Conservation (phyloP, 2,329 filamentous ascomycete genomes). For the Dactylellina cionopaga region DNA sequence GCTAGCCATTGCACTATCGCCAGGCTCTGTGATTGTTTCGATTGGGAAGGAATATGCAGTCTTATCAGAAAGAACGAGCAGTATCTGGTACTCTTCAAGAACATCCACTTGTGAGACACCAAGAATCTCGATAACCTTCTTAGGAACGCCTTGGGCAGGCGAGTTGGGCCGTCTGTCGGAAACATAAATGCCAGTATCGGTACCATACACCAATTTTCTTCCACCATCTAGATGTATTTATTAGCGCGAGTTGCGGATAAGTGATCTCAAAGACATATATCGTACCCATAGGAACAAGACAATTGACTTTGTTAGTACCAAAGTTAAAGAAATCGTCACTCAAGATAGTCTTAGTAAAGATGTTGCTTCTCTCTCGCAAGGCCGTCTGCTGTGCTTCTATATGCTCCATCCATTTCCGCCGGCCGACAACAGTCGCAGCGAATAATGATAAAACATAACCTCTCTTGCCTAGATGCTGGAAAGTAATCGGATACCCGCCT, state of each 20-base stretch:
- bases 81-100: slow-evolving; percentile 90
- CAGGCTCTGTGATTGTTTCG: slow-evolving; percentile 83
- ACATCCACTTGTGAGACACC: slow-evolving; percentile 95
- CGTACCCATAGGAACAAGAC: slow-evolving; percentile 88
- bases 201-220: slow-evolving; percentile 91
- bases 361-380: slow-evolving; percentile 78
- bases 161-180: slow-evolving; percentile 91
- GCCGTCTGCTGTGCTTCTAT: slow-evolving; percentile 91
- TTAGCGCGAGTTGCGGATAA: slow-evolving; percentile 12
- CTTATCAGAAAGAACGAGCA: slow-evolving; percentile 92
- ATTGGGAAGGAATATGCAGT: slow-evolving; percentile 89
- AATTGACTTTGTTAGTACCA: slow-evolving; percentile 87
- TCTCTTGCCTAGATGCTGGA: slow-evolving; percentile 92
- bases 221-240: slow-evolving; percentile 76
- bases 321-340: slow-evolving; percentile 88
- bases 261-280: slow-evolving; percentile 36
- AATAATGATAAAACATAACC: slow-evolving; percentile 93
- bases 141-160: slow-evolving; percentile 72
- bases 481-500: slow-evolving; percentile 87
- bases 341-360: slow-evolving; percentile 74
- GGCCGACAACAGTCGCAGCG: slow-evolving; percentile 82
- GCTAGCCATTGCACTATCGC: slow-evolving; percentile 75
- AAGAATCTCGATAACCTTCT: slow-evolving; percentile 83
- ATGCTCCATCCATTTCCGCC: slow-evolving; percentile 96
- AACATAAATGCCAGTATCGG: slow-evolving; percentile 91